Evolutionary conservation across 371 early-diverging fungal species (phyloP).

Genomic region (Mucor racemosus): DNA sequence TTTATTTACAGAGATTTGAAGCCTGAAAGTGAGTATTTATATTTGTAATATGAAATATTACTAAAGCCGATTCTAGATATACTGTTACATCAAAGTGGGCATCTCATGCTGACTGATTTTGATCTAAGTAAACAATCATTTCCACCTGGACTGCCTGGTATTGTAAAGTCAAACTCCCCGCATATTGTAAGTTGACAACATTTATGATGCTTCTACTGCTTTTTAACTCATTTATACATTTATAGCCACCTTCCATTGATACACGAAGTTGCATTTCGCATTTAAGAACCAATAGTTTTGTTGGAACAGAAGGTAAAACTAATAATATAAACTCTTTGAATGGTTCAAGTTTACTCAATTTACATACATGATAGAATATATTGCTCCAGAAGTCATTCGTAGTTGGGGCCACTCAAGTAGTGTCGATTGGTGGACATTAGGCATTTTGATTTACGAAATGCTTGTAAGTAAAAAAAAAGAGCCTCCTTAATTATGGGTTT

Average conservation of each 20-base stretch:
- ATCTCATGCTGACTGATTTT: slow-evolving; percentile 97
- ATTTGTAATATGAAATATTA: background rate
- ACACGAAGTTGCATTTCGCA: slow-evolving; percentile 87
- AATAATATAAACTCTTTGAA: no score
- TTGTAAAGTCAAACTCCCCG: slow-evolving; percentile 72
- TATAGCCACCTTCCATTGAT: slow-evolving; percentile 72
- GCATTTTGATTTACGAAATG: slow-evolving; percentile 97
- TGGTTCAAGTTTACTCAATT: background rate
- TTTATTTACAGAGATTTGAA: slow-evolving; percentile 98
- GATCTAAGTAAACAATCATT: slow-evolving; percentile 90
- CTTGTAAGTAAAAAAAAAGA: slow-evolving; percentile 55
- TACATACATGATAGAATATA: slow-evolving; percentile 68
- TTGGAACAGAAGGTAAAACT: slow-evolving; percentile 86
- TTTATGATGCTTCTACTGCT: background rate
- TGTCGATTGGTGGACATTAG: slow-evolving; percentile 99
- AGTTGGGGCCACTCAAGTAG: slow-evolving; percentile 92
- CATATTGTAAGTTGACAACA: slow-evolving; percentile 42
- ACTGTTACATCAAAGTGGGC: slow-evolving; percentile 89
- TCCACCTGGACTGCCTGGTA: slow-evolving; percentile 73
- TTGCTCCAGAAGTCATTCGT: slow-evolving; percentile 94
- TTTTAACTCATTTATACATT: background rate
- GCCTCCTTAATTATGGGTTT: background rate
- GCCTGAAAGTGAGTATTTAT: slow-evolving; percentile 89
- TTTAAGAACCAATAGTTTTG: slow-evolving; percentile 93
- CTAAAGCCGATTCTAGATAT: slow-evolving; percentile 64